Evolutionary conservation across 768 basidiomycete genomes (phyloP).

Genomic region (Candolleomyces efflorescens): DNA sequence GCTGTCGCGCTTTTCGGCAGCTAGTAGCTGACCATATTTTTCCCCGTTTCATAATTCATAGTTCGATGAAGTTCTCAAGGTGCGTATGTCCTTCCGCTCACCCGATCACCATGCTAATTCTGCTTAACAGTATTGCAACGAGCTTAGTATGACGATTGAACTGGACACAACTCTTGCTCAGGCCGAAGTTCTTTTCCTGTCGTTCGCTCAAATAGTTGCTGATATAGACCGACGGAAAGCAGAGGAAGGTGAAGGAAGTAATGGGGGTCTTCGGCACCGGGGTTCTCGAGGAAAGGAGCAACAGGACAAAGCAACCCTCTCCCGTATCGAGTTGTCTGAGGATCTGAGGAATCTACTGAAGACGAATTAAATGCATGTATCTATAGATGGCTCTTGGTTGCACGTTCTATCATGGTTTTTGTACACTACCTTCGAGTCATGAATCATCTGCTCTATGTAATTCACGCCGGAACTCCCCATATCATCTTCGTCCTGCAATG

Average conservation of each 20-base stretch:
- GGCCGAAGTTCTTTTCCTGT: conserved; percentile 94
- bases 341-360: conserved; percentile 56
- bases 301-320: conserved; percentile 22
- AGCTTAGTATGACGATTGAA: conserved; percentile 95
- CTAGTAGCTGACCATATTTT: not conserved
- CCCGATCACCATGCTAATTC: conserved; percentile 2
- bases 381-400: too few relatives aligned
- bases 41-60: too few relatives aligned
- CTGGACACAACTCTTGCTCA: conserved; percentile 93
- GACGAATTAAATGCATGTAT: not conserved
- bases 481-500: too few relatives aligned
- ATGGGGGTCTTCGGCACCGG: conserved; percentile 22
- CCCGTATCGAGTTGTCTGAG: conserved; percentile 51
- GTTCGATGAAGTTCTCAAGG: conserved; percentile 83
- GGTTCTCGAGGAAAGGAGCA: conserved; percentile 10
- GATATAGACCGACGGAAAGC: conserved; percentile 81
- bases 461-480: too few relatives aligned
- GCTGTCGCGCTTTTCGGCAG: not conserved
- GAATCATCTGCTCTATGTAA: too few relatives aligned
- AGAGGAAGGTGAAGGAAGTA: conserved; percentile 46
- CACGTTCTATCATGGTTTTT: too few relatives aligned
- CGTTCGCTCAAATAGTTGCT: conserved; percentile 82
- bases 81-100: conserved; percentile 17
- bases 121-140: conserved; percentile 74
- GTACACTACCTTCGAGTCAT: too few relatives aligned